Conservation (phyloP, 352 stramenopile genomes). For the Globisporangium paddicum region DNA sequence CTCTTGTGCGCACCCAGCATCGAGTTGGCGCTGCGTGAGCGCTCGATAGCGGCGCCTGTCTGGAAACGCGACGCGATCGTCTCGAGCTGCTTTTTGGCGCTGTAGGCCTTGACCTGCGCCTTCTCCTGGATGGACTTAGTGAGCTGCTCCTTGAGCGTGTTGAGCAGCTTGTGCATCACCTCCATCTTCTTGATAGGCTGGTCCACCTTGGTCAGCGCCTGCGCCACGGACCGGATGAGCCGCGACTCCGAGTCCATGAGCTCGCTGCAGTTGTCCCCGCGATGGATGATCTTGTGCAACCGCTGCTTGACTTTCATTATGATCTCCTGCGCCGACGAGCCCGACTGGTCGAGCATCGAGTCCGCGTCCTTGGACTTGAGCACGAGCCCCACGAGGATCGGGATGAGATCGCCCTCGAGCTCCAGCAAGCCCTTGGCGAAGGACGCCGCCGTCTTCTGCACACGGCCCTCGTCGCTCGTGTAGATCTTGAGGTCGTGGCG, state of each 20-base stretch:
- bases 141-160: constrained; percentile 92
- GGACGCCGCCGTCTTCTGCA: constrained; percentile 99
- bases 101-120: constrained; percentile 49
- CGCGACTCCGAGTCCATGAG: constrained; percentile 74
- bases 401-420: constrained; percentile 98
- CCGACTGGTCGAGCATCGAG: constrained; percentile 98
- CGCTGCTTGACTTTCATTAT: constrained; percentile 89
- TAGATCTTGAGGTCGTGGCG: constrained; percentile 99
- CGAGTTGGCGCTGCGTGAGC: constrained; percentile 63
- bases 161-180: constrained; percentile 88
- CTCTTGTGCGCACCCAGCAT: constrained; percentile 25
- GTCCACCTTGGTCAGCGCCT: constrained; percentile 71
- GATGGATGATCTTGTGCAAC: constrained; percentile 84
- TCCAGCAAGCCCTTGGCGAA: constrained; percentile 99
- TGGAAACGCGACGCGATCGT: constrained; percentile 21
- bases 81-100: constrained; percentile 41
- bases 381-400: constrained; percentile 96
- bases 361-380: constrained; percentile 87
- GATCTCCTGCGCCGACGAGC: constrained; percentile 92
- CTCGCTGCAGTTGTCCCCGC: constrained; percentile 71
- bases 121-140: constrained; percentile 80
- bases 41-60: constrained; percentile 36
- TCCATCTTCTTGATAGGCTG: constrained; percentile 95
- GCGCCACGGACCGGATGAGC: constrained; percentile 76
- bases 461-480: constrained; percentile 97